A percentile compares a stretch with the other conserved stretches of the same genome.
Conservation (phyloP, 192 early-diverging fungal genomes). For the Coemansia sp. region DNA sequence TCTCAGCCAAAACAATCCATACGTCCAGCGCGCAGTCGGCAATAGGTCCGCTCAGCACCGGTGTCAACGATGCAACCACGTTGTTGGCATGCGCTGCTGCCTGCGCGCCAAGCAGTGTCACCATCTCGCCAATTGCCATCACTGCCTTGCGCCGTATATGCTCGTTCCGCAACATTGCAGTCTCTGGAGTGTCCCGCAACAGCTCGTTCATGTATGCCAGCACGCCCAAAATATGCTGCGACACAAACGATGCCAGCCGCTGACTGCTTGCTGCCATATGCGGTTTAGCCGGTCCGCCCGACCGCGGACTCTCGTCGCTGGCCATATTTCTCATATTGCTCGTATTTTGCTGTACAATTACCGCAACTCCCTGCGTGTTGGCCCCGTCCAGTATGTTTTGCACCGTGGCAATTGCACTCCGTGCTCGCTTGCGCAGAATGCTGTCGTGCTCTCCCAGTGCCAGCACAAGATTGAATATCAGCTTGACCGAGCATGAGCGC, state of each 20-base stretch:
- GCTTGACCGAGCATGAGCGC: slow-evolving; percentile 47
- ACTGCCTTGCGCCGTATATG: slow-evolving; percentile 22
- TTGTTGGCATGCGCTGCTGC: slow-evolving; percentile 31
- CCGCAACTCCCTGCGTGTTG: slow-evolving; percentile 25
- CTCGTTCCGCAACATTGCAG: background rate
- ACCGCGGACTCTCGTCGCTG: slow-evolving; percentile 14
- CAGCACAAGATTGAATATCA: slow-evolving; percentile 48
- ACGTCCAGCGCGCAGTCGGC: slow-evolving; percentile 19
- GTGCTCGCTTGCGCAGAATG: slow-evolving; percentile 35
- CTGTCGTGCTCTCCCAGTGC: slow-evolving; percentile 40
- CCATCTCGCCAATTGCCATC: slow-evolving; percentile 40
- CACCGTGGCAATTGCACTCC: slow-evolving; percentile 43
- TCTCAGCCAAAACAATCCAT: slow-evolving; percentile 40
- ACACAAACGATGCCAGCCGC: slow-evolving; percentile 35
- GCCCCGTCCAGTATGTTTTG: slow-evolving; percentile 32
- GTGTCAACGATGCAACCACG: slow-evolving; percentile 43
- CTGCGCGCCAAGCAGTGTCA: slow-evolving; percentile 25
- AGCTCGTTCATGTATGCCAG: slow-evolving; percentile 53
- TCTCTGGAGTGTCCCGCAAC: slow-evolving; percentile 22
- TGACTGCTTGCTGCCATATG: background rate
- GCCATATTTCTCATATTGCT: slow-evolving; percentile 21
- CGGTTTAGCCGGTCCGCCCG: slow-evolving; percentile 6
- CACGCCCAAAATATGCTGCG: slow-evolving; percentile 45
- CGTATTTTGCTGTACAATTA: slow-evolving; percentile 41
- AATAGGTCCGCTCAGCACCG: slow-evolving; percentile 26